Evolutionary conservation across 2,329 filamentous ascomycete species (phyloP).

Genomic region (Apiospora hydei): DNA sequence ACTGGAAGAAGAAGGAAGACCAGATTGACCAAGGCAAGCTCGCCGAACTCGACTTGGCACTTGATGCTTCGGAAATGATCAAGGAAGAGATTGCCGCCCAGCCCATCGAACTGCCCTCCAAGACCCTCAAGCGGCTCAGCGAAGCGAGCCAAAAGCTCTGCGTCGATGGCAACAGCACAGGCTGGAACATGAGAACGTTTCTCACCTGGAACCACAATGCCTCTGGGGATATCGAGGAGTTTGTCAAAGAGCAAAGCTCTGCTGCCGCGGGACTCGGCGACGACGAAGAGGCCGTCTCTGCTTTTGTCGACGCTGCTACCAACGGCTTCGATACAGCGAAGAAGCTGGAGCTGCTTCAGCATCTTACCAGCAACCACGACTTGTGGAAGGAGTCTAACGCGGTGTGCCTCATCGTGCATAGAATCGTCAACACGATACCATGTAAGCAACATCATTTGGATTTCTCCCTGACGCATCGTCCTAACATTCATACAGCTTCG

Average conservation of each 20-base stretch:
- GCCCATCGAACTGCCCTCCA: conserved; percentile 34
- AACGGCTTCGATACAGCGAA: conserved; percentile 31
- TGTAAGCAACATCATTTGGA: background rate
- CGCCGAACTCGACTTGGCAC: conserved; percentile 30
- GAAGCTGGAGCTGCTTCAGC: conserved; percentile 33
- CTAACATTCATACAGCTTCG: background rate
- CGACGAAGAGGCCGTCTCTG: conserved; percentile 34
- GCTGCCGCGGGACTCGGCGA: conserved; percentile 26
- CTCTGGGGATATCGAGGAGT: background rate
- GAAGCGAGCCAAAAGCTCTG: conserved; percentile 32
- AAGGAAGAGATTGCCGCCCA: conserved; percentile 27
- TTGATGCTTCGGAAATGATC: conserved; percentile 37
- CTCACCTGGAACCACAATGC: conserved; percentile 36
- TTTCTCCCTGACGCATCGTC: too few species aligned
- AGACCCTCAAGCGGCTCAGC: conserved; percentile 34
- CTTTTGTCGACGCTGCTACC: conserved; percentile 39
- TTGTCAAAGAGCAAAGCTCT: conserved; percentile 28
- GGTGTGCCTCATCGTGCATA: conserved; percentile 26
- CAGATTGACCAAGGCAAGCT: conserved; percentile 30
- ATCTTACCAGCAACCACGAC: conserved; percentile 32
- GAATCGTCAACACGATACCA: conserved; percentile 27
- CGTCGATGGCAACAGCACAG: conserved; percentile 31
- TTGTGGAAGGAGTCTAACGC: conserved; percentile 34
- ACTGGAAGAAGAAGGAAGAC: conserved; percentile 27
- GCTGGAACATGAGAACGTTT: conserved; percentile 42